A percentile compares a stretch with the other conserved stretches of the same genome.
Evolutionary conservation across 495 filamentous ascomycete species (phyloP).

Genomic region (Aspergillus asperescens): DNA sequence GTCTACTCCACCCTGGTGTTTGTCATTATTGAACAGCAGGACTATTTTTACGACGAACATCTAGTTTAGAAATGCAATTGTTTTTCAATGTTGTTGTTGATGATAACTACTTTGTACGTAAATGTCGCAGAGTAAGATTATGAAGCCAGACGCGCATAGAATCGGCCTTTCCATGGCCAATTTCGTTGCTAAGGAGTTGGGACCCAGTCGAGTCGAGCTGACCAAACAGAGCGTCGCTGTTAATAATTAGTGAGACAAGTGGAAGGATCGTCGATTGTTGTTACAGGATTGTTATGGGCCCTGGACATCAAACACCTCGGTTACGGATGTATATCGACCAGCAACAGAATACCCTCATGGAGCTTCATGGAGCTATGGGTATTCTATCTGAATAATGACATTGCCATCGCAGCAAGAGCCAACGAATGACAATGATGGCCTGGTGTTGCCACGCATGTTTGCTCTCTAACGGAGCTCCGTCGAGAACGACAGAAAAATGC

Average conservation of each 20-base stretch:
- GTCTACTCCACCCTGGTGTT: slow-evolving; percentile 54
- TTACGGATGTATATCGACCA: not conserved
- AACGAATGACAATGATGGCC: slow-evolving; percentile 9
- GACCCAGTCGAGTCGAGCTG: not conserved
- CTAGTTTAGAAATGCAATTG: not conserved
- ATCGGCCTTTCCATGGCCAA: slow-evolving; percentile 1
- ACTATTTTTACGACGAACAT: slow-evolving; percentile 52
- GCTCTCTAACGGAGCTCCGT: not conserved
- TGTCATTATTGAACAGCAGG: slow-evolving; percentile 41
- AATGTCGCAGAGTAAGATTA: not conserved
- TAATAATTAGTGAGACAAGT: slow-evolving; percentile 16
- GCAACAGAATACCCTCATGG: not conserved
- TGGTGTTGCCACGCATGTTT: slow-evolving; percentile 3
- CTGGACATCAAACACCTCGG: slow-evolving; percentile 5
- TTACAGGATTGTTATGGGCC: too few species aligned
- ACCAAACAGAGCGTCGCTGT: slow-evolving; percentile 12
- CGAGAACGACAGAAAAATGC: slow-evolving; percentile 2
- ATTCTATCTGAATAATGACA: not conserved
- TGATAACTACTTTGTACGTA: too few species aligned
- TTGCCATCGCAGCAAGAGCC: not conserved
- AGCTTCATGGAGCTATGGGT: not conserved
- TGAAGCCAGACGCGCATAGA: not conserved
- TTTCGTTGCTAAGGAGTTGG: too few species aligned
- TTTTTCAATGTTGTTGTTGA: not conserved
- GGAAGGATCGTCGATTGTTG: too few species aligned